phyloP scores from a whole-genome alignment of 257 asterid genomes.

The Nicotiana benthamiana region DNA sequence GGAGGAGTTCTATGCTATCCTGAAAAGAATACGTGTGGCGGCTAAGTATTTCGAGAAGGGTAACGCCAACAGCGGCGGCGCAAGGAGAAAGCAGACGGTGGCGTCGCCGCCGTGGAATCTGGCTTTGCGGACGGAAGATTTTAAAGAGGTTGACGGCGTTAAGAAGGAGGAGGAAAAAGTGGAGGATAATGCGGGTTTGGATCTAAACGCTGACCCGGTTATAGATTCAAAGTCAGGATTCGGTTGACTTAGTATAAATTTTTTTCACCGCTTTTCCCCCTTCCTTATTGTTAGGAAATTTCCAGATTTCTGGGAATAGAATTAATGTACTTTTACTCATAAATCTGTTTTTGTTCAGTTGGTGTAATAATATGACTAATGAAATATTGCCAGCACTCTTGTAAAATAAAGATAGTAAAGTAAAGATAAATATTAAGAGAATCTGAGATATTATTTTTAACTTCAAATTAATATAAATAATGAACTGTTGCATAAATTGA shows the following conservation, averaged over 20 bases:
- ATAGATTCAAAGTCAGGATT: constrained; percentile 11
- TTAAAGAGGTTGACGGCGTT: constrained; percentile 9
- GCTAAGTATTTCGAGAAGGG: background rate
- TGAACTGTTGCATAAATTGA: too few relatives aligned
- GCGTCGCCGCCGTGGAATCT: constrained; percentile 13
- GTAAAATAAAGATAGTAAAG: too few relatives aligned
- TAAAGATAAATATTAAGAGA: too few relatives aligned
- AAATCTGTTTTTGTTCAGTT: too few relatives aligned
- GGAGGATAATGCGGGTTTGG: constrained; percentile 16
- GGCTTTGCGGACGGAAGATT: constrained; percentile 17
- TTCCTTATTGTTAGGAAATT: too few relatives aligned
- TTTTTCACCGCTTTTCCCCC: background rate
- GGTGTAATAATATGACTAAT: too few relatives aligned
- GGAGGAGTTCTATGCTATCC: background rate
- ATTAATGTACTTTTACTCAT: too few relatives aligned
- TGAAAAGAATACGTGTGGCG: background rate
- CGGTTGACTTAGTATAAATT: background rate
- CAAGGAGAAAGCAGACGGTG: background rate
- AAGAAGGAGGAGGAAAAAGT: background rate
- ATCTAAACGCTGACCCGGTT: constrained; percentile 23
- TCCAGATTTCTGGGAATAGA: too few relatives aligned
- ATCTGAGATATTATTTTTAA: too few relatives aligned
- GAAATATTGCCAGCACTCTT: too few relatives aligned
- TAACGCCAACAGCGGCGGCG: background rate
- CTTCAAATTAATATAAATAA: too few relatives aligned